These are phyloP conservation scores for Fusarium neocosmosporiellum DNA, from an alignment of 2,329 filamentous ascomycete genomes.

Conservation along the genomic window DNA sequence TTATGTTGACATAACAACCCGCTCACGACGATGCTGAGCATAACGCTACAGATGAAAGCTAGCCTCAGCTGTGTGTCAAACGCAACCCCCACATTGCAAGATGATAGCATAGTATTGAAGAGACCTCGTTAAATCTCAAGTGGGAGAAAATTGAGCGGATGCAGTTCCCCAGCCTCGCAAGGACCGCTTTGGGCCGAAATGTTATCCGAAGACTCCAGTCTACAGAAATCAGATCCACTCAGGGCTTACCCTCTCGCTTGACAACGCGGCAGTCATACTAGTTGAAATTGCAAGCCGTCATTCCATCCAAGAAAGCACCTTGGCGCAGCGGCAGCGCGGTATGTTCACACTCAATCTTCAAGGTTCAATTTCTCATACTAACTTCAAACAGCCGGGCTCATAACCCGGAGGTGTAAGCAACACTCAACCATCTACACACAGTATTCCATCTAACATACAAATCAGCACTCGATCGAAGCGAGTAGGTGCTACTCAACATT, in stretches of 20 bases:
- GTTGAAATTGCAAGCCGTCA: not conserved
- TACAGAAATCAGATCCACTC: not conserved
- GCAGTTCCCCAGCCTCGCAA: not conserved
- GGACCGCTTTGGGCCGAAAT: not conserved
- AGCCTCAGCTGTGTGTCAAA: too few species aligned
- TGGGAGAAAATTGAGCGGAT: not conserved
- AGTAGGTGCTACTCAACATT: not conserved
- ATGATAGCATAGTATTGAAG: too few species aligned
- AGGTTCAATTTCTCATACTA: not conserved
- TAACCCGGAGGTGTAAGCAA: not conserved
- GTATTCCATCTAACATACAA: not conserved
- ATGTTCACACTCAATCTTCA: not conserved
- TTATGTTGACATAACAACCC: too few species aligned
- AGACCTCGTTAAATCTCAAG: too few species aligned
- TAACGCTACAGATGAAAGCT: too few species aligned
- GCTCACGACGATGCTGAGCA: too few species aligned
- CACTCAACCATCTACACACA: not conserved
- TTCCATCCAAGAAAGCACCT: not conserved
- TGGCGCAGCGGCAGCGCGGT: not conserved
- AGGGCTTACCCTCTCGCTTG: not conserved
- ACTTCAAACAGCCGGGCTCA: not conserved
- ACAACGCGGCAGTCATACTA: not conserved
- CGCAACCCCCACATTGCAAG: too few species aligned
- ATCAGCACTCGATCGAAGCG: not conserved
- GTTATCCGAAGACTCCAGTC: not conserved